Evolutionary conservation across 139 green algal genomes (phyloP), one percentile per base, ranked within the genome.

Genomic region (Micractinium conductrix): DNA sequence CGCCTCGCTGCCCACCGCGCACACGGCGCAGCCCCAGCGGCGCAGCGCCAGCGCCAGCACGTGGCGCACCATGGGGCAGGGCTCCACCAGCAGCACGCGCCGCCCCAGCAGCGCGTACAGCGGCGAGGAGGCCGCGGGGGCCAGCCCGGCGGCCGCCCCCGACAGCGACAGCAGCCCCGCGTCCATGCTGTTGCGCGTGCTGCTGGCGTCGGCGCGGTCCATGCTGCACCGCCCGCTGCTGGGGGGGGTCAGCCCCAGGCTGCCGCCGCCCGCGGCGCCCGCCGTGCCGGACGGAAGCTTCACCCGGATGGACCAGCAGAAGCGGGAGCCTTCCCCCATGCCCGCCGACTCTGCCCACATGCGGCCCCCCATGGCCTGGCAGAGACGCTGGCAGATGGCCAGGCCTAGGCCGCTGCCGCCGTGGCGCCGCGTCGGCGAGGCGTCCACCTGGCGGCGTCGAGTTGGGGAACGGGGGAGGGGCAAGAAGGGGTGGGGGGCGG

Each of bases 331-430:
- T 16, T 74, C 35, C 6, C 87, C 89, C 35, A 79, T 72, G 21
- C 91, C 93, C 53, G 86, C 80, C 30, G 85, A 93, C 74, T 95
- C 88, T 4, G 88, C 93, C 91, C 92, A 96, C 87, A 98, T 96
- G 38, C 73, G 68, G 21, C 95, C 95, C 0, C 88, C 88, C 95
- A 98, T 97, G 2, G 92, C 90, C 81, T 96, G 90, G 35, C 83
- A 91, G 33, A 98, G 93, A 50, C 94, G 90, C 87, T 95, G 90
- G 78, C 87, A 92, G 80, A 98, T 98, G 45, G 92, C 91, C 26
- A 98, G 88, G 1, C 95, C 95, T 42, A 98, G 88, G 9, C 95
- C 95, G 10, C 94, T 94, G 35, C 95, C 95, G 55, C 94, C 95
- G 83, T 95, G 96, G 33, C 88, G 87, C 5, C 95, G 87, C 2